A percentile compares a stretch with the other conserved stretches of the same genome.
Conservation (phyloP, 176 grass and related monocot genomes). For the Pontederia paniculata region DNA sequence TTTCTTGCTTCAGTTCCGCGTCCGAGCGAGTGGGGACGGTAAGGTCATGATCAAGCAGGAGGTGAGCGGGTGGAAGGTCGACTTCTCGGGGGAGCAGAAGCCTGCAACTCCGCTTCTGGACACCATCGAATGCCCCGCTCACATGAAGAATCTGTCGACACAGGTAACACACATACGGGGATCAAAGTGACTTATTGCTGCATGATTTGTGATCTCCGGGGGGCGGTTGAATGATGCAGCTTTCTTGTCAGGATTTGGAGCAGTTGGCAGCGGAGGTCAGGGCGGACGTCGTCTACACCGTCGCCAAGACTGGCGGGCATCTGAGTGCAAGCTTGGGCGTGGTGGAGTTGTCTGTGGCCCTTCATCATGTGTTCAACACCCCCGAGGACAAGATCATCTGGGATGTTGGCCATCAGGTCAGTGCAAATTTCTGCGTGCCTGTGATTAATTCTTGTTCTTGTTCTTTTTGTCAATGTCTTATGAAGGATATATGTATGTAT, state of each 20-base stretch:
- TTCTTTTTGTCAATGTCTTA: too few species aligned
- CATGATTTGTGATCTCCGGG: too few species aligned
- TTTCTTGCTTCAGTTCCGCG: slow-evolving; percentile 32
- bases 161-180: slow-evolving; percentile 23
- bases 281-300: slow-evolving; percentile 49
- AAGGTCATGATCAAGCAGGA: slow-evolving; percentile 37
- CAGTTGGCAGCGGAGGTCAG: slow-evolving; percentile 82
- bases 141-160: slow-evolving; percentile 90
- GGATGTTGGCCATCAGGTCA: slow-evolving; percentile 94
- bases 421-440: too few species aligned
- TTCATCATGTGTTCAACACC: slow-evolving; percentile 89
- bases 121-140: slow-evolving; percentile 60
- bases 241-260: slow-evolving; percentile 51
- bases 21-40: slow-evolving; percentile 34
- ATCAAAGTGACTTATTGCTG: neutral
- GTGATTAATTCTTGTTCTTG: too few species aligned
- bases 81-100: slow-evolving; percentile 55
- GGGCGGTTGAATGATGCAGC: neutral
- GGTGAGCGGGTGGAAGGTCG: slow-evolving; percentile 33
- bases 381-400: slow-evolving; percentile 92
- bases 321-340: slow-evolving; percentile 80
- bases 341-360: slow-evolving; percentile 69
- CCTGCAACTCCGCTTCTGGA: slow-evolving; percentile 68
- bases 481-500: too few species aligned
- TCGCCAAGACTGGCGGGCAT: slow-evolving; percentile 71